Evolutionary conservation across 2,329 filamentous ascomycete species (phyloP), one percentile per base, ranked within the genome.

Genomic region (Davidsoniella australis): DNA sequence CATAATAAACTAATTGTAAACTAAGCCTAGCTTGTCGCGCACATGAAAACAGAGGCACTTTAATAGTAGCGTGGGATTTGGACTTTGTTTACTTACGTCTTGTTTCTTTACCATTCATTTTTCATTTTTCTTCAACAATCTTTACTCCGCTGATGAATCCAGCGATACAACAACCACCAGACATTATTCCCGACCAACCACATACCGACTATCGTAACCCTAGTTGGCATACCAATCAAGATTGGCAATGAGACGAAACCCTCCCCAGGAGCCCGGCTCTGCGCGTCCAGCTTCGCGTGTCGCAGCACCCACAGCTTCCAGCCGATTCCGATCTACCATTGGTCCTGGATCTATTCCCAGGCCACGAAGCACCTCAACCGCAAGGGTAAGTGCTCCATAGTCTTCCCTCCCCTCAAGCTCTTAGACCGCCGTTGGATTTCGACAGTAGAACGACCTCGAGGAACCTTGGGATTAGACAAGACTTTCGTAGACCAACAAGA

Each of bases 401-500:
- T 10, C 24, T 17, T n/a, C 29, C 29, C 12, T 8, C 24, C 4
- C 18, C 7, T 24, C 29, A 4, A 12, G 18, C 18, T 24, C 12
- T 16, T 29, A 5, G 29, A 33, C 29, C 12, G 18, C 18, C n/a
- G 4, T 16, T 29, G 29, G 8, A 33, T 9, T 33, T 12, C 1
- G 3, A 33, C 8, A 33, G 29, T 33, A 33, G 8, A 12, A 4
- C 29, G 29, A 33, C 29, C 29, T 9, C 29, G 29, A 33, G 29
- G 12, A 33, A 33, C 29, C 5, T 9, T 24, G 7, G 4, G 6
- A 24, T 33, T 9, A 37, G 18, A n/a, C 29, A 45, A 18, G 33
- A 33, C 24, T 16, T 7, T 6, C 33, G 64, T 67, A 62, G 55
- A 64, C 62, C 55, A 57, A 58, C 56, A 57, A 55, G 47, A 38